Evolutionary conservation across 768 basidiomycete species (phyloP), one percentile per base, ranked within the genome.

Genomic region (Flagelloscypha sp.): DNA sequence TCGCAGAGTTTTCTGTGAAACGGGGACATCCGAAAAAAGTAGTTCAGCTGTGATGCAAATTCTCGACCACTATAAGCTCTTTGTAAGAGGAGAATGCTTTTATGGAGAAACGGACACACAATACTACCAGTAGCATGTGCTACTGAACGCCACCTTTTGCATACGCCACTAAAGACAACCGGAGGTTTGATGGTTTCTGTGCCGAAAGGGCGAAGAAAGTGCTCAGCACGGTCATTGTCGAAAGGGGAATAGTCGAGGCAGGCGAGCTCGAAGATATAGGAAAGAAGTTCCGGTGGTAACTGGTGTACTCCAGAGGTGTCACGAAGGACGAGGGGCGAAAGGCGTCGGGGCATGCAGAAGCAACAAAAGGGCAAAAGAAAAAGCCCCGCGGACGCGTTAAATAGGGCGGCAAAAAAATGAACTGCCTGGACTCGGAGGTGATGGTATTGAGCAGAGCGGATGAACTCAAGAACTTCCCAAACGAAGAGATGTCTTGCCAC

Each of bases 271-370:
- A 80, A 76, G 39, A 80, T 69, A 34, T 71, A 63, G 0, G 75
- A 66, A 19, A 79, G 60, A 5, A 77, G 61, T 53, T 79, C 76
- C 22, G 68, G 63, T 6, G 78, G 76, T 17, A 79, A 61, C n/a
- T n/a, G n/a, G n/a, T n/a, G n/a, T n/a, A n/a, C n/a, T n/a, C n/a
- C n/a, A n/a, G n/a, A n/a, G n/a, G n/a, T n/a, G n/a, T n/a, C n/a
- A n/a, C n/a, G n/a, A n/a, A n/a, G n/a, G n/a, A n/a, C n/a, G n/a
- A n/a, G n/a, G n/a, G n/a, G n/a, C n/a, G n/a, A n/a, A n/a, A n/a
- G n/a, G n/a, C n/a, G n/a, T n/a, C n/a, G n/a, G n/a, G n/a, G n/a
- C n/a, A n/a, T n/a, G n/a, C n/a, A n/a, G n/a, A n/a, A n/a, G n/a
- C n/a, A n/a, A n/a, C n/a, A n/a, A n/a, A n/a, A n/a, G n/a, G n/a